Evolutionary conservation across 225 moss, liverwort and hornwort genomes (phyloP).

Genomic region (Physcomitrellopsis africana): DNA sequence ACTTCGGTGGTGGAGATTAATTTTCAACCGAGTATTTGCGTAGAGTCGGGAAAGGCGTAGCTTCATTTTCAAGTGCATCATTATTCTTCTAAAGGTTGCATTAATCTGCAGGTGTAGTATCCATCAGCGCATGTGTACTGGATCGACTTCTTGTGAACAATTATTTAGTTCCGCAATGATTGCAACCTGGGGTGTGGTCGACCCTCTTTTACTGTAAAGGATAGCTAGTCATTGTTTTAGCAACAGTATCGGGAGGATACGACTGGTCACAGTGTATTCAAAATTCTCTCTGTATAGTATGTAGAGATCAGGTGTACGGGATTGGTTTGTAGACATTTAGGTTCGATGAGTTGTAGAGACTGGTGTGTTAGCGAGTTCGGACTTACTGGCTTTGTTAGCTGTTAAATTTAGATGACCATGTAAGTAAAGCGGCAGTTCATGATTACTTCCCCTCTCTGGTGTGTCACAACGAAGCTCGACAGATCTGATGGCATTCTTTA

Average conservation of each 20-base stretch:
- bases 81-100: not conserved
- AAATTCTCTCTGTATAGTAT: conserved; percentile 16
- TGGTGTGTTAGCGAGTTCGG: not conserved
- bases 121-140: not conserved
- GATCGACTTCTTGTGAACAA: conserved; percentile 31
- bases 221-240: not conserved
- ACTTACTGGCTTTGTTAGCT: conserved; percentile 14
- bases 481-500: too few relatives aligned
- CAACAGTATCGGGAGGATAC: not conserved
- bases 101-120: conserved; percentile 8
- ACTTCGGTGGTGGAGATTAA: not conserved
- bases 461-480: too few relatives aligned
- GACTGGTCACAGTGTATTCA: conserved; percentile 16
- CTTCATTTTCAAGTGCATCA: not conserved
- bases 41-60: not conserved
- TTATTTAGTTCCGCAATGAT: conserved; percentile 13
- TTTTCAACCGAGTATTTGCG: not conserved
- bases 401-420: conserved; percentile 21
- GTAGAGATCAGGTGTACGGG: conserved; percentile 21
- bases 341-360: conserved; percentile 31
- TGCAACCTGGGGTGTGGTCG: not conserved
- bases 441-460: not conserved
- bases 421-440: conserved; percentile 23
- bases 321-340: conserved; percentile 22
- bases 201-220: too few relatives aligned